phyloP scores from a whole-genome alignment of 2,329 filamentous ascomycete genomes.

The Fusarium foetens region DNA sequence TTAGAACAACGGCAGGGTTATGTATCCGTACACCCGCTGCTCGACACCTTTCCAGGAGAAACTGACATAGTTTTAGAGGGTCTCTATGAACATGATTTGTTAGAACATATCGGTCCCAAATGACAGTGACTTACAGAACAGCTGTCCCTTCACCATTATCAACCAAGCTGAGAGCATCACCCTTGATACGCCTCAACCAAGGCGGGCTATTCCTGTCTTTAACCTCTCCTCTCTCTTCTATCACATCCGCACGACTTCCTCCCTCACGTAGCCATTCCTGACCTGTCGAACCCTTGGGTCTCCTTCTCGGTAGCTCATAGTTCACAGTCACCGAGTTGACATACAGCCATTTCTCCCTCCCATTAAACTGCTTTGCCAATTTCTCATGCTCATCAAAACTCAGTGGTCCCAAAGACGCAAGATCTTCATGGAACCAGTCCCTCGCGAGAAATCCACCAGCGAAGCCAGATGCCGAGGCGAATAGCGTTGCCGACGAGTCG shows the following conservation, averaged over 20 bases:
- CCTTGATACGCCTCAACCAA: slow-evolving; percentile 54
- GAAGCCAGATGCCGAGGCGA: slow-evolving; percentile 78
- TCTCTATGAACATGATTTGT: slow-evolving; percentile 59
- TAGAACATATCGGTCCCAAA: background rate
- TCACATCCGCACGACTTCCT: slow-evolving; percentile 66
- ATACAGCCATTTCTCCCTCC: slow-evolving; percentile 63
- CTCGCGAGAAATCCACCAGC: slow-evolving; percentile 78
- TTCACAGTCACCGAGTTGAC: slow-evolving; percentile 67
- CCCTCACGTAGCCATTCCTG: slow-evolving; percentile 75
- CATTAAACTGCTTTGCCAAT: slow-evolving; percentile 69
- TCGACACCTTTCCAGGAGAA: slow-evolving; percentile 68
- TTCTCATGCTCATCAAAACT: slow-evolving; percentile 75
- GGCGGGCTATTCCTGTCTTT: slow-evolving; percentile 48
- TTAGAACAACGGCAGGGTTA: slow-evolving; percentile 68
- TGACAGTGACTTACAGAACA: slow-evolving; percentile 64
- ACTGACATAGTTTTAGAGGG: slow-evolving; percentile 72
- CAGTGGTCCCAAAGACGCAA: slow-evolving; percentile 69
- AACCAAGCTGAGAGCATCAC: slow-evolving; percentile 69
- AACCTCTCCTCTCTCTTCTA: slow-evolving; percentile 50
- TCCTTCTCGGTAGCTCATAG: slow-evolving; percentile 52
- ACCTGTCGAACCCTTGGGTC: slow-evolving; percentile 54
- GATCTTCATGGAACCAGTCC: slow-evolving; percentile 74
- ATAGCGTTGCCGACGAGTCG: slow-evolving; percentile 64
- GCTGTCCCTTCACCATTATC: slow-evolving; percentile 69
- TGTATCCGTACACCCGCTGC: slow-evolving; percentile 72